Evolutionary conservation across 2,329 filamentous ascomycete species (phyloP).

Genomic region (Fusarium sp.): DNA sequence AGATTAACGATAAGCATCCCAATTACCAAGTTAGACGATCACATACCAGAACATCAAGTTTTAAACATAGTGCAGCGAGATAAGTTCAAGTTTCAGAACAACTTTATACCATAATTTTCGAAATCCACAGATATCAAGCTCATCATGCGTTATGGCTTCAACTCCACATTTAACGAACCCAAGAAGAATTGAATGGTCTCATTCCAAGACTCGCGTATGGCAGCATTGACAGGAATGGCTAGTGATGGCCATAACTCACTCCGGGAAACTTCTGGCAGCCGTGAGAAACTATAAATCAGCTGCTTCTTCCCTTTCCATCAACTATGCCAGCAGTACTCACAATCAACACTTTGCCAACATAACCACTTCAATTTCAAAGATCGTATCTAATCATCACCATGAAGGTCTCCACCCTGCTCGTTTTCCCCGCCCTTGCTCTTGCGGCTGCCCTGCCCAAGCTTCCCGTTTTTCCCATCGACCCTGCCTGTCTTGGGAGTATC

Average conservation of each 20-base stretch:
- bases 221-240: neutral
- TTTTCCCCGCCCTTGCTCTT: neutral
- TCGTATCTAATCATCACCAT: neutral
- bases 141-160: accelerated
- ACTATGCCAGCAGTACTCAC: neutral
- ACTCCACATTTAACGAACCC: accelerated
- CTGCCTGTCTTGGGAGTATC: neutral
- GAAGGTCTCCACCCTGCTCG: neutral
- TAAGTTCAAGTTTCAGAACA: neutral
- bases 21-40: neutral
- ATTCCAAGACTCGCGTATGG: accelerated
- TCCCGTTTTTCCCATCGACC: neutral
- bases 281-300: neutral
- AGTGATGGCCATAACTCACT: accelerated
- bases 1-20: accelerated
- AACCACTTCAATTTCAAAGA: neutral
- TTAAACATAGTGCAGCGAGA: accelerated
- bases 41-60: neutral
- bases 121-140: accelerated
- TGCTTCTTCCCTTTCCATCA: neutral
- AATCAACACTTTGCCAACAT: neutral
- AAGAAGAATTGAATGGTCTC: too few relatives aligned
- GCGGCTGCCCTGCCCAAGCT: neutral
- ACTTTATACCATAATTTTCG: accelerated
- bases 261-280: accelerated